Base-by-base conservation (phyloP, 352 stramenopile species). In the Pythium pyrilobum region DNA sequence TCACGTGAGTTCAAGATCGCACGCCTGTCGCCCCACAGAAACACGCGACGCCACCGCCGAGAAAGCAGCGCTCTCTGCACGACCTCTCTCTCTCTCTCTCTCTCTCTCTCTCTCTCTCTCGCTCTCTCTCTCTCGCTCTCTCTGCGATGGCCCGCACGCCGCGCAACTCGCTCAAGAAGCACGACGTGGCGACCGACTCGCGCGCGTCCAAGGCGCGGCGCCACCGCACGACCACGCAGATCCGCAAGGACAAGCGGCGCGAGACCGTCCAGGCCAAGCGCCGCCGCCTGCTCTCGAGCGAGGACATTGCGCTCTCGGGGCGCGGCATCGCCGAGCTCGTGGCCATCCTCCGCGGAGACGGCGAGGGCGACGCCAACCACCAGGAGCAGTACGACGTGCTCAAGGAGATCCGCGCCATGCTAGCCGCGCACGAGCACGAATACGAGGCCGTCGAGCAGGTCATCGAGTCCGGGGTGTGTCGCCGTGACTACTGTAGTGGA, bases 111-210 rank as follows among this genome's bases (percentile, higher is more conserved):
- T n/a, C n/a, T n/a, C n/a, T n/a, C n/a, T n/a, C n/a, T n/a, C n/a
- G n/a, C n/a, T n/a, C n/a, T n/a, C n/a, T n/a, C n/a, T n/a, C n/a
- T n/a, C n/a, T n/a, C n/a, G n/a, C n/a, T n/a, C n/a, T n/a, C n/a
- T n/a, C n/a, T 47, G 27, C 12, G 9, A 64, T 64, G 56, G 43
- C 56, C 13, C 56, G 56, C 29, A 84, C 76, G 42, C 73, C 78
- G 16, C 78, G 75, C 56, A 81, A 68, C 47, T 89, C 79, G 60
- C 79, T 89, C 50, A 87, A 87, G 71, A 87, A 89, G 66, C 79
- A 89, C 69, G 74, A 89, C 59, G 66, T 67, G 2, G 51, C 72
- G 16, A 71, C 69, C 33, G 75, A 84, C 49, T 86, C 76, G 6
- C 76, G 76, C 40, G 68, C 76, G 44, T 67, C 73, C 47, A 89